Percentiles rank a stretch among this genome's conserved stretches.
These are phyloP conservation scores for Brasilioporus rufonigricans DNA, from an alignment of 768 basidiomycete genomes.

Conservation along the genomic window DNA sequence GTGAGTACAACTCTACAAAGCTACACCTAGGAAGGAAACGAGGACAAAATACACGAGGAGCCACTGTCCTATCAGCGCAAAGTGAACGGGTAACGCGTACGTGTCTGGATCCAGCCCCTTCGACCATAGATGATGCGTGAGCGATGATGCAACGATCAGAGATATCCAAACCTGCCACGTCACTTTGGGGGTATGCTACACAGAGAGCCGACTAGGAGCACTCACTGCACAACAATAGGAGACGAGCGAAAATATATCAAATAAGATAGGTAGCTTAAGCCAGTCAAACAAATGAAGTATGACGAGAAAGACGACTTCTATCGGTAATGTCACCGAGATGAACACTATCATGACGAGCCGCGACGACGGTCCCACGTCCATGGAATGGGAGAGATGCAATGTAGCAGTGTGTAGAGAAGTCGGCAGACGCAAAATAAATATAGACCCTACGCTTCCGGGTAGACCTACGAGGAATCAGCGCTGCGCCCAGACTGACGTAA, in stretches of 20 bases:
- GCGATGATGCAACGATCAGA: conserved; percentile 54
- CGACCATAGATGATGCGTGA: conserved; percentile 81
- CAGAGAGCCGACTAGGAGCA: conserved; percentile 18
- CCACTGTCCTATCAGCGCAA: conserved; percentile 76
- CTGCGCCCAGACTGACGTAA: no score
- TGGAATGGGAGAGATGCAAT: conserved; percentile 5
- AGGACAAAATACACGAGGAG: conserved; percentile 80
- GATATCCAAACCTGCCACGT: no score
- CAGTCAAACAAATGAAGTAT: conserved; percentile 70
- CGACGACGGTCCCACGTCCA: no score
- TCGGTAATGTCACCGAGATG: no score
- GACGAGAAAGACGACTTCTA: no score
- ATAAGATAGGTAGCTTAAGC: no score
- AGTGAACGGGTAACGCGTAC: conserved; percentile 92
- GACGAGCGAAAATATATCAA: conserved; percentile 56
- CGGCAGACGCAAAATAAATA: no score
- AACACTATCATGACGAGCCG: no score
- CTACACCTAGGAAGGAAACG: conserved; percentile 44
- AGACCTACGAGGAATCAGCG: no score
- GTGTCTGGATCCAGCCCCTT: conserved; percentile 82
- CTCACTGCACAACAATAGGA: conserved; percentile 80
- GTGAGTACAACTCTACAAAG: neutral
- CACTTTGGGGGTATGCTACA: no score
- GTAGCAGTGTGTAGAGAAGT: conserved; percentile 61
- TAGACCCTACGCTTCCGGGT: no score